Percentiles rank a stretch among this genome's conserved stretches.
These are phyloP conservation scores for Camelina sativa DNA, from an alignment of 345 rosid genomes.

Conservation along the genomic window DNA sequence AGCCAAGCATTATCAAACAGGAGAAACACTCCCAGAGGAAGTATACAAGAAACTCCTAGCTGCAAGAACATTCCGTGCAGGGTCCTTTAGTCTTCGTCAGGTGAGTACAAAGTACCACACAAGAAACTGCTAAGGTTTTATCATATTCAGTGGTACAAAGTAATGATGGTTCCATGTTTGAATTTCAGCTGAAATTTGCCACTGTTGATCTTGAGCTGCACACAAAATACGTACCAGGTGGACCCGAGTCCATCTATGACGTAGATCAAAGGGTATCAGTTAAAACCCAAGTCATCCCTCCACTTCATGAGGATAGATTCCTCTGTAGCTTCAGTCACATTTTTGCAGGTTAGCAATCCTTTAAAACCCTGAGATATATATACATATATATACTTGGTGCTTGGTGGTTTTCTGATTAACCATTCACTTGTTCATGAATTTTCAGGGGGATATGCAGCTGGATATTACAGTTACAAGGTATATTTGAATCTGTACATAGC, in stretches of 20 bases:
- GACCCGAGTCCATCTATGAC: constrained; percentile 73
- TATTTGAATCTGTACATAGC: not conserved
- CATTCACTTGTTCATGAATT: constrained; percentile 13
- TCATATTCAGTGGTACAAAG: not conserved
- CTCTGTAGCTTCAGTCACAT: constrained; percentile 86
- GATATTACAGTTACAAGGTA: constrained; percentile 98
- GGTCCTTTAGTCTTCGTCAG: constrained; percentile 88
- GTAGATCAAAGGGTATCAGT: constrained; percentile 71
- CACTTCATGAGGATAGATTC: constrained; percentile 80
- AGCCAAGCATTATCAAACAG: constrained; percentile 87
- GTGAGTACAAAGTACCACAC: constrained; percentile 46
- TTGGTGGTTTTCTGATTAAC: not conserved
- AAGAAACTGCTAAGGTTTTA: not conserved
- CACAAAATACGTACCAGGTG: constrained; percentile 67
- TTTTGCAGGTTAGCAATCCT: constrained; percentile 63
- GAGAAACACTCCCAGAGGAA: constrained; percentile 83
- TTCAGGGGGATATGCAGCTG: constrained; percentile 92
- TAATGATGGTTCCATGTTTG: constrained; percentile 2
- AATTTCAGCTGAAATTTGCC: constrained; percentile 70
- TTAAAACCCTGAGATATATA: not conserved
- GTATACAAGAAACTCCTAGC: constrained; percentile 83
- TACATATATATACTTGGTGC: too few relatives aligned
- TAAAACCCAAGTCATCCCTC: constrained; percentile 79
- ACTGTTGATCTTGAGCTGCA: constrained; percentile 82
- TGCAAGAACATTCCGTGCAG: constrained; percentile 90